Evolutionary conservation across 352 stramenopile genomes (phyloP).

Genomic region (Phytophthora aleatoria): DNA sequence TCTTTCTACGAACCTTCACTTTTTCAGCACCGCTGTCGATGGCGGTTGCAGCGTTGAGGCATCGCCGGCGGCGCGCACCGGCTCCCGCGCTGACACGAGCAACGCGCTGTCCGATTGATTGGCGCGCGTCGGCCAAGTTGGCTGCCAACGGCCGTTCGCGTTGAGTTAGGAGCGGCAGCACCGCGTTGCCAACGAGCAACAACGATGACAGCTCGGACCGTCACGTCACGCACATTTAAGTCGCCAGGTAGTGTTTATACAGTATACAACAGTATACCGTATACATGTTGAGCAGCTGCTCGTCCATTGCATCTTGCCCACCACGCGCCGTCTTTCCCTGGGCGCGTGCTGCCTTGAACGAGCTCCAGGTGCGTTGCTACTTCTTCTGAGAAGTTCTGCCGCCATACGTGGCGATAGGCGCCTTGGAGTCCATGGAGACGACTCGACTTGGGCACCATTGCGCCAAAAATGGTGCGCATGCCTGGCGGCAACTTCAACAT

Average conservation of each 20-base stretch:
- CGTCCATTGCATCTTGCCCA: not conserved
- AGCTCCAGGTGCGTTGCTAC: not conserved
- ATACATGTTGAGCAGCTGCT: not conserved
- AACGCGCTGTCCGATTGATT: not conserved
- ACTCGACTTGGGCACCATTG: constrained; percentile 1
- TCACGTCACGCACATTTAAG: not conserved
- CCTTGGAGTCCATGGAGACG: not conserved
- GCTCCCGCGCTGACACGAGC: not conserved
- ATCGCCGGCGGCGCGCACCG: not conserved
- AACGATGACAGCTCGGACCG: too few species aligned
- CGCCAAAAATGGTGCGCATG: constrained; percentile 3
- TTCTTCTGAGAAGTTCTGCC: not conserved
- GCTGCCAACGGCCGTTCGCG: not conserved
- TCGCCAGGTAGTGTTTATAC: not conserved
- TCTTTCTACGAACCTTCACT: constrained; percentile 19
- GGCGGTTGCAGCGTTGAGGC: not conserved
- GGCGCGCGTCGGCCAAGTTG: not conserved
- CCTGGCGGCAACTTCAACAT: constrained; percentile 18
- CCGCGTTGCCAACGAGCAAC: too few species aligned
- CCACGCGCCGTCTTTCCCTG: constrained; percentile 10
- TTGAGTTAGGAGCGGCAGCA: not conserved
- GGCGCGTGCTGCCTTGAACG: not conserved
- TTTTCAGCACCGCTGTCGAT: constrained; percentile 10
- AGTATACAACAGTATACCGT: not conserved
- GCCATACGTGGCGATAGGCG: not conserved